phyloP scores from a whole-genome alignment of 2,329 filamentous ascomycete genomes.

The Sporothrix dimorphospora region DNA sequence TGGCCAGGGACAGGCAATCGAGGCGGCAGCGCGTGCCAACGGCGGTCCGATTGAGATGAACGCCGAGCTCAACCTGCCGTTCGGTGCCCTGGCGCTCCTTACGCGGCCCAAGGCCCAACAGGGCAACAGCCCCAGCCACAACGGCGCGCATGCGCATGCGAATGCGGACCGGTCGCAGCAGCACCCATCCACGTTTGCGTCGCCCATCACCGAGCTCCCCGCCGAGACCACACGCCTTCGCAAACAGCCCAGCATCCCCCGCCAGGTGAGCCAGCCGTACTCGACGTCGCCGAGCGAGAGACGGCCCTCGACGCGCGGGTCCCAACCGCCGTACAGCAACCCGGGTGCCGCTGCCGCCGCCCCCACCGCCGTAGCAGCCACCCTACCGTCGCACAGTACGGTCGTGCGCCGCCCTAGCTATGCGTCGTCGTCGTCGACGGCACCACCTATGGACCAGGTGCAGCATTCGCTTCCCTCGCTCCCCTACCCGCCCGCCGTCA shows the following conservation, averaged over 20 bases:
- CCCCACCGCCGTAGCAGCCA: background rate
- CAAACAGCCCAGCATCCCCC: slow-evolving; percentile 17
- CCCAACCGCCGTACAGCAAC: slow-evolving; percentile 16
- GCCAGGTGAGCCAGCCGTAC: slow-evolving; percentile 13
- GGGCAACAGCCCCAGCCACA: background rate
- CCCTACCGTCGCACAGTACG: background rate
- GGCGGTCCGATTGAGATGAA: slow-evolving; percentile 42
- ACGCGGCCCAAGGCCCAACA: slow-evolving; percentile 40
- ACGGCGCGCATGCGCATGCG: background rate
- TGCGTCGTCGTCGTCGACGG: slow-evolving; percentile 25
- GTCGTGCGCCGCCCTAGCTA: slow-evolving; percentile 27
- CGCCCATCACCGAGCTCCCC: slow-evolving; percentile 25
- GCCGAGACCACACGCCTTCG: slow-evolving; percentile 18
- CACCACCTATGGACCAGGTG: background rate
- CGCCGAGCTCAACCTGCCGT: slow-evolving; percentile 46
- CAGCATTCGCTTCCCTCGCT: background rate
- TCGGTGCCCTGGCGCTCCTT: slow-evolving; percentile 46
- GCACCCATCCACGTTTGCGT: slow-evolving; percentile 13
- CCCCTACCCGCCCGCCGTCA: background rate
- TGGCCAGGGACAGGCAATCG: slow-evolving; percentile 28
- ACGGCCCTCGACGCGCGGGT: slow-evolving; percentile 22
- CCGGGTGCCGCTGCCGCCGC: background rate
- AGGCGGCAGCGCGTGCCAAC: slow-evolving; percentile 38
- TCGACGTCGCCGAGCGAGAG: slow-evolving; percentile 21
- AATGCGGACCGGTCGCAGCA: background rate